Conservation (phyloP, 495 filamentous ascomycete species). For the Pseudevernia furfuracea region DNA sequence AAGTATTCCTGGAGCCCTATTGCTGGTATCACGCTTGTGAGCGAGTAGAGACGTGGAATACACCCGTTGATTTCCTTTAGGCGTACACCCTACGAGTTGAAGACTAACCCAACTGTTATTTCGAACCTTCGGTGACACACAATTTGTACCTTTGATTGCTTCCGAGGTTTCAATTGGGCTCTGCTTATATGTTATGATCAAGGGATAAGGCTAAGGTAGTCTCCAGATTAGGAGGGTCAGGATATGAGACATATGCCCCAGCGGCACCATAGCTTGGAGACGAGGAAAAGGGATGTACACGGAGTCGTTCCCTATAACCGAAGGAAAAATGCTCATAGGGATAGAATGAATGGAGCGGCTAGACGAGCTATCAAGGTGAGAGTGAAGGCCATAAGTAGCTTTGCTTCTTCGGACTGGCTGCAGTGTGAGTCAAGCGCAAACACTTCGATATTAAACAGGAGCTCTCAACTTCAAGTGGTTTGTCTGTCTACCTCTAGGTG, state of each 20-base stretch:
- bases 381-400: background rate
- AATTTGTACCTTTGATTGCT: too few relatives aligned
- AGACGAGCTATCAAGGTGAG: background rate
- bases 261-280: too few relatives aligned
- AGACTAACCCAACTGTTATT: background rate
- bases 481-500: background rate
- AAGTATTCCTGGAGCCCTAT: background rate
- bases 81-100: too few relatives aligned
- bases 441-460: background rate
- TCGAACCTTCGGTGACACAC: background rate
- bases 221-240: too few relatives aligned
- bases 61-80: background rate
- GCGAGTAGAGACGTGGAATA: too few relatives aligned
- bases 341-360: background rate
- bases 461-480: background rate
- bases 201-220: too few relatives aligned
- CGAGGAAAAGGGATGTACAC: too few relatives aligned
- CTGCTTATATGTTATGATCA: too few relatives aligned
- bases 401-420: background rate
- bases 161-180: too few relatives aligned
- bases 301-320: background rate
- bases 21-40: background rate
- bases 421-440: background rate
- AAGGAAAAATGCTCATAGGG: background rate
- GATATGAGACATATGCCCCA: too few relatives aligned